Conservation (phyloP, 2,329 filamentous ascomycete genomes). For the Leptographium lundbergii region DNA sequence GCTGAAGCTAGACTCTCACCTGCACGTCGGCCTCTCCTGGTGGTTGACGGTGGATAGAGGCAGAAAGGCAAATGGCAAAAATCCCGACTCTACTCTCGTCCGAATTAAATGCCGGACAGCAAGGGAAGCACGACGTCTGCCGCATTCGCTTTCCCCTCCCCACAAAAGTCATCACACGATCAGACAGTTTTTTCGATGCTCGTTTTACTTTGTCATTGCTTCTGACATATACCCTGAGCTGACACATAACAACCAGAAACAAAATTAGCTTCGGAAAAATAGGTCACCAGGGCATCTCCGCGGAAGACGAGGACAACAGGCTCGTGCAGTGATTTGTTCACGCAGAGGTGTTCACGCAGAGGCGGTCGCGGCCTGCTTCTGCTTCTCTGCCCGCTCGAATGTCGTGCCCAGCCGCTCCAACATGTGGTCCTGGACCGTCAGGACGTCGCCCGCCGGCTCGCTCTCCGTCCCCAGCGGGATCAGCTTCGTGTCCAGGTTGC, state of each 20-base stretch:
- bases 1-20: neutral
- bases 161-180: neutral
- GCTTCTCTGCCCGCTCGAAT: constrained; percentile 11
- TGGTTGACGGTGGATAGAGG: neutral
- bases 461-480: constrained; percentile 19
- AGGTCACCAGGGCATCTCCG: neutral
- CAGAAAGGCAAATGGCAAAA: too few relatives aligned
- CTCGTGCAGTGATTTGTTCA: neutral
- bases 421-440: constrained; percentile 22
- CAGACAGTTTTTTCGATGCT: neutral
- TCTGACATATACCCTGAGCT: neutral
- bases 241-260: neutral
- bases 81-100: neutral
- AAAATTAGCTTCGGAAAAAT: neutral
- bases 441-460: constrained; percentile 11
- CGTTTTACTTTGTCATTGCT: neutral
- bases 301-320: neutral
- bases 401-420: constrained; percentile 18
- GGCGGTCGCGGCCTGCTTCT: neutral
- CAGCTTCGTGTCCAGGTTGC: constrained; percentile 31
- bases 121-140: neutral
- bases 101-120: neutral
- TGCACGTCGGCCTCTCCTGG: neutral
- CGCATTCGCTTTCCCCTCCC: neutral
- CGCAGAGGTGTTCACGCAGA: neutral